Evolutionary conservation across 2,329 filamentous ascomycete species (phyloP).

Genomic region (Pseudogymnoascus sp.): DNA sequence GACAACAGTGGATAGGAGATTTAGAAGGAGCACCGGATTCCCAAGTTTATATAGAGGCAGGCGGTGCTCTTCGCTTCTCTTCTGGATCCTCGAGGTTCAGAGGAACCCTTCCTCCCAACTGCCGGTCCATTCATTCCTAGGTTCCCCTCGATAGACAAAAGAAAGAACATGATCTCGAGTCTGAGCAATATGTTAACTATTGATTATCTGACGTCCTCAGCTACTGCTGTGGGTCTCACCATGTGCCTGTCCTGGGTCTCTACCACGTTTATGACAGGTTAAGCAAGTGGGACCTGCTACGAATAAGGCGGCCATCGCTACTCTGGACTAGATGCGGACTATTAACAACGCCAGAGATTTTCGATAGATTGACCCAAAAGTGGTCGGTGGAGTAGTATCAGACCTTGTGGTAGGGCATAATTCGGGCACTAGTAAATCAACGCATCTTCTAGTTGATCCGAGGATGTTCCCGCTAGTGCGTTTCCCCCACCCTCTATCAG

Average conservation of each 20-base stretch:
- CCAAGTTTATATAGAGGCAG: background rate
- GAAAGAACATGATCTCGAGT: too few relatives aligned
- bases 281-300: background rate
- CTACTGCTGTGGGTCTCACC: background rate
- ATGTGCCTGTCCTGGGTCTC: background rate
- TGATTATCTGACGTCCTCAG: background rate
- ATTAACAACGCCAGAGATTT: background rate
- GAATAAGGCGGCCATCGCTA: background rate
- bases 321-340: background rate
- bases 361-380: background rate
- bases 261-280: background rate
- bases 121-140: background rate
- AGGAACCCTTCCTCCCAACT: background rate
- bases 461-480: background rate
- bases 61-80: background rate
- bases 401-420: background rate
- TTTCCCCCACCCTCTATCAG: background rate
- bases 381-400: background rate
- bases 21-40: background rate
- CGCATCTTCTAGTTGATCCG: background rate
- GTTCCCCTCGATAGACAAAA: background rate
- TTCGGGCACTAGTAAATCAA: background rate
- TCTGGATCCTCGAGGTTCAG: background rate
- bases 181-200: too few relatives aligned
- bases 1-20: background rate